phyloP scores from a whole-genome alignment of 768 basidiomycete genomes.

The Amanita subjunquillea region DNA sequence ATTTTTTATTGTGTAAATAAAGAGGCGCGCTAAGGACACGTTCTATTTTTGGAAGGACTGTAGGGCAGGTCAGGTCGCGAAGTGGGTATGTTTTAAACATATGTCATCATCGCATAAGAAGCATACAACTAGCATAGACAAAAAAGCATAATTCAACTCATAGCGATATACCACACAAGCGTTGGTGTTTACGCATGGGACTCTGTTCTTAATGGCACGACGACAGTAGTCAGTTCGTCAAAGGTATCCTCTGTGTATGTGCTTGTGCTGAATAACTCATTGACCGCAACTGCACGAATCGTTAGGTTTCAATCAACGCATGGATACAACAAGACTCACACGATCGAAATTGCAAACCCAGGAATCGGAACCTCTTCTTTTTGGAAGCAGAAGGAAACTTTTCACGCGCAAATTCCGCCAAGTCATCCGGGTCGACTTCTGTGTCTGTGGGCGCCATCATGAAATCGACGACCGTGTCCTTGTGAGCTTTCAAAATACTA shows the following conservation, averaged over 20 bases:
- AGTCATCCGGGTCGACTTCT: neutral
- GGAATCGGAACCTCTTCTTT: neutral
- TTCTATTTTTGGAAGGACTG: neutral
- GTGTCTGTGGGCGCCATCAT: neutral
- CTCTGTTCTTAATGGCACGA: neutral
- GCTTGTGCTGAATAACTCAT: neutral
- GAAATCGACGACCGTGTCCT: neutral
- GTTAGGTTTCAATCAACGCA: neutral
- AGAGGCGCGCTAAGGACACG: neutral
- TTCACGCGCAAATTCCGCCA: neutral
- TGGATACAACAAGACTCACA: neutral
- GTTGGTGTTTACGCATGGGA: neutral
- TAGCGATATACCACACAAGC: neutral
- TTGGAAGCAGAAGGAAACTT: neutral
- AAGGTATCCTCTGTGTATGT: neutral
- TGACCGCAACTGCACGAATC: neutral
- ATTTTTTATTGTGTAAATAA: neutral
- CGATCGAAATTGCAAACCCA: neutral
- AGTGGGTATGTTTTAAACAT: no score
- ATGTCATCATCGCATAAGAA: neutral
- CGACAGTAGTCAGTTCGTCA: neutral
- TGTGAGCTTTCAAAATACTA: neutral
- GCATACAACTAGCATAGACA: neutral
- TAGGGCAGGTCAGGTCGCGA: constrained; percentile 2
- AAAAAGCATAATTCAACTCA: neutral